Evolutionary conservation across 2,329 filamentous ascomycete genomes (phyloP).

Genomic region (Fusarium heterosporum): DNA sequence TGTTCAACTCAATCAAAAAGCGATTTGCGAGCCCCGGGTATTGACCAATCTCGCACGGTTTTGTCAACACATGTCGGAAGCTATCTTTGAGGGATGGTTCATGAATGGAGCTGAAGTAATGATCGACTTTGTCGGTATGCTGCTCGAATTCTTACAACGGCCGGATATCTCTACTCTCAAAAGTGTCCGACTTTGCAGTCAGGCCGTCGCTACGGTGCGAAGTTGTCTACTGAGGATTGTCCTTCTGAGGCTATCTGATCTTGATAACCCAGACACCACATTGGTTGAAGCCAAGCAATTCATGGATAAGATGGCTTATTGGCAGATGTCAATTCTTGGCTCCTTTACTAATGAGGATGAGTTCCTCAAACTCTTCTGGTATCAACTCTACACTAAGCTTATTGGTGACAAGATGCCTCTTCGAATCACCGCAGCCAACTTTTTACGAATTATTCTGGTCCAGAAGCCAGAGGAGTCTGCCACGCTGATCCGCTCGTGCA

Average conservation of each 20-base stretch:
- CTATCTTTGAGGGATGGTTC: constrained; percentile 97
- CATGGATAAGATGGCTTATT: constrained; percentile 89
- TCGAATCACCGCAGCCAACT: constrained; percentile 80
- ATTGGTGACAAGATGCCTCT: constrained; percentile 76
- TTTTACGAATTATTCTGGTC: constrained; percentile 92
- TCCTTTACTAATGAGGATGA: constrained; percentile 83
- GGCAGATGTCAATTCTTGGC: constrained; percentile 91
- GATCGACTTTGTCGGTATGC: constrained; percentile 85
- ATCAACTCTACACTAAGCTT: constrained; percentile 90
- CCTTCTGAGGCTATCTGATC: constrained; percentile 83
- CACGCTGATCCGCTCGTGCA: constrained; percentile 77
- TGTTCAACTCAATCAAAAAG: constrained; percentile 76
- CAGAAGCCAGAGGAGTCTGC: constrained; percentile 90
- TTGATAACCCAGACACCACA: constrained; percentile 72
- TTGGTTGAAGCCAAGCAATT: constrained; percentile 75
- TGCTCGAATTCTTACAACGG: constrained; percentile 89
- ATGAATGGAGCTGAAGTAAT: constrained; percentile 85
- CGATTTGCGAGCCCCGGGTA: constrained; percentile 82
- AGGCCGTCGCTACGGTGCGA: constrained; percentile 81
- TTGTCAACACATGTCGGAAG: constrained; percentile 83
- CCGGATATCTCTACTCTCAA: constrained; percentile 85
- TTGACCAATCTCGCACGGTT: constrained; percentile 89
- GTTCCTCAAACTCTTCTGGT: constrained; percentile 87
- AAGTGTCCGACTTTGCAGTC: constrained; percentile 89
- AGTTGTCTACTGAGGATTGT: constrained; percentile 82